Evolutionary conservation across 345 rosid species (phyloP), one percentile per base, ranked within the genome.

Genomic region (Cardamine resedifolia): DNA sequence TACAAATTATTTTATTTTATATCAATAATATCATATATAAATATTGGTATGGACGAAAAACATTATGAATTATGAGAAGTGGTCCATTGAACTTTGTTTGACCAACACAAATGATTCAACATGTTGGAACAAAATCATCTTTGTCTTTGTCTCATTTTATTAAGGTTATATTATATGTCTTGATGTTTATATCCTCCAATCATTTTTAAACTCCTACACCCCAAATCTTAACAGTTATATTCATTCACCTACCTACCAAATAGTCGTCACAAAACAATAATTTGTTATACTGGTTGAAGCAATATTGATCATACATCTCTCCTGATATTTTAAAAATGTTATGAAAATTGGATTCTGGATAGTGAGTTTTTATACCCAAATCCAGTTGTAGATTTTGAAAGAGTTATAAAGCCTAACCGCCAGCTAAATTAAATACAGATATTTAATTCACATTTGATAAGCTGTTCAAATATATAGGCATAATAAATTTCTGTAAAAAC

Each of bases 141-240:
- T 30, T 72, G 69, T 63, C 45, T 72, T 20, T 18, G 7, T 64
- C 76, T 63, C 69, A 62, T 61, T 71, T 71, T 50, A 38, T 36
- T 36, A 24, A 70, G 20, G 50, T 16, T 59, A n/a, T 16, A 59
- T 71, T 39, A 61, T 39, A 61, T 41, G 15, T 48, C 33, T 30
- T 69, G 64, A 68, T 41, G 44, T 59, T 48, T 34, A 8, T 27
- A 61, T 27, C 41, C 75, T 69, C 45, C 61, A 70, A 48, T 58
- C 58, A 70, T 47, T 58, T 48, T 24, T 33, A 24, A 47, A 21
- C 33, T 21, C 23, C 10, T 16, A 58, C 15, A 43, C 14, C 18
- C 18, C 38, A 70, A n/a, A 58, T 58, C 66, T 58, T 18, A 45
- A 47, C 15, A 48, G 60, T 33, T 14, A 50, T 15, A 18, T 50